phyloP scores from a whole-genome alignment of 495 filamentous ascomycete genomes.

The Lasiosphaeria miniovina region DNA sequence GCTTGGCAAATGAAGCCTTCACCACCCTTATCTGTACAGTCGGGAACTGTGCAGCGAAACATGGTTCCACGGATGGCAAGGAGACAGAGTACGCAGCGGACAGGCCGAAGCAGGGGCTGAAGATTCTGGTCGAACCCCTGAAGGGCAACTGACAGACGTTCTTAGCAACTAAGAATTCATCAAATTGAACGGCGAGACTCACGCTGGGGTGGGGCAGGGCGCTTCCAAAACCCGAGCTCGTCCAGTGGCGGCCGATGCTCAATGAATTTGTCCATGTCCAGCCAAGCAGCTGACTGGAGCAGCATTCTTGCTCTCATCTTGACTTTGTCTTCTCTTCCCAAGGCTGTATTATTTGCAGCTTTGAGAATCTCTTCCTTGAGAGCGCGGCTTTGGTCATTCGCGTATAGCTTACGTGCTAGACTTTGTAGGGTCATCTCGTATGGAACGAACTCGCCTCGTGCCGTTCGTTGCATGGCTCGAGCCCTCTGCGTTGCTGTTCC shows the following conservation, averaged over 20 bases:
- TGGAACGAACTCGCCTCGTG: not conserved
- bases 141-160: constrained; percentile 9
- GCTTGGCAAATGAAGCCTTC: constrained; percentile 20
- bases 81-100: constrained; percentile 23
- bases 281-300: constrained; percentile 20
- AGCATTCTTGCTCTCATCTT: constrained; percentile 11
- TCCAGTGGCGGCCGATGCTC: constrained; percentile 29
- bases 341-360: not conserved
- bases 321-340: not conserved
- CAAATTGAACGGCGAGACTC: not conserved
- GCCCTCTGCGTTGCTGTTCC: not conserved
- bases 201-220: constrained; percentile 26
- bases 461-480: not conserved
- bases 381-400: not conserved
- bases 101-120: constrained; percentile 20
- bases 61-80: constrained; percentile 29
- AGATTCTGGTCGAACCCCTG: constrained; percentile 10
- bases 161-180: constrained; percentile 2
- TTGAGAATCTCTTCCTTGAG: constrained; percentile 3
- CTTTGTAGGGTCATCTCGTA: not conserved
- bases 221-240: constrained; percentile 25
- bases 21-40: not conserved
- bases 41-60: constrained; percentile 20
- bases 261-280: constrained; percentile 40
- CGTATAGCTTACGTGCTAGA: not conserved